phyloP scores from a whole-genome alignment of 2,329 filamentous ascomycete genomes.

The Magnaporthales sp. region DNA sequence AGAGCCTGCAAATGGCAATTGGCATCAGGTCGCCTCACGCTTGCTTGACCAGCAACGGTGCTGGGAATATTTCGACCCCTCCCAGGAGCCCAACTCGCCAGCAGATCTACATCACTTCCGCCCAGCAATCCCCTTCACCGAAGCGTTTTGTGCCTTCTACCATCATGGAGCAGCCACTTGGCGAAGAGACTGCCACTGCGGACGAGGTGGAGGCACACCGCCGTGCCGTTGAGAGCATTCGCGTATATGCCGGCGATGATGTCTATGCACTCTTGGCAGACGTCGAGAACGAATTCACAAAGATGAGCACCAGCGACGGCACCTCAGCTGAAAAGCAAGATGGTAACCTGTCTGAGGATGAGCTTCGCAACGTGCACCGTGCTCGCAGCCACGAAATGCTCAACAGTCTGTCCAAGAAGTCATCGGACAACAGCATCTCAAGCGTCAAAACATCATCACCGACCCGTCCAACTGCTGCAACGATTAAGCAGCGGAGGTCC shows the following conservation, averaged over 20 bases:
- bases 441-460: slow-evolving; percentile 5
- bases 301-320: slow-evolving; percentile 18
- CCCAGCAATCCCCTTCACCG: slow-evolving; percentile 34
- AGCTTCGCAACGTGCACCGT: slow-evolving; percentile 34
- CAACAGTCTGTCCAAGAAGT: slow-evolving; percentile 23
- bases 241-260: slow-evolving; percentile 59
- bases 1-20: slow-evolving; percentile 32
- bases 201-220: slow-evolving; percentile 16
- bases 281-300: slow-evolving; percentile 52
- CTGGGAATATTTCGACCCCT: slow-evolving; percentile 43
- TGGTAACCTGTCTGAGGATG: slow-evolving; percentile 20
- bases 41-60: slow-evolving; percentile 14
- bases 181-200: slow-evolving; percentile 29
- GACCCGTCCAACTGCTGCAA: slow-evolving; percentile 9
- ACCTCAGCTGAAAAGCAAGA: slow-evolving; percentile 10
- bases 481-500: slow-evolving; percentile 4
- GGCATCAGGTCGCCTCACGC: slow-evolving; percentile 26
- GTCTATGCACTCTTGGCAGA: slow-evolving; percentile 59
- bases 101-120: slow-evolving; percentile 16
- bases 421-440: slow-evolving; percentile 17
- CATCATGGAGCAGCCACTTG: slow-evolving; percentile 41
- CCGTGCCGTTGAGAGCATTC: slow-evolving; percentile 52
- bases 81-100: slow-evolving; percentile 49
- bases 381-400: slow-evolving; percentile 44
- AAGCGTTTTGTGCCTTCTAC: slow-evolving; percentile 45